Evolutionary conservation across 352 stramenopile species (phyloP), one percentile per base, ranked within the genome.

Genomic region (Phytophthora fragariaefolia): DNA sequence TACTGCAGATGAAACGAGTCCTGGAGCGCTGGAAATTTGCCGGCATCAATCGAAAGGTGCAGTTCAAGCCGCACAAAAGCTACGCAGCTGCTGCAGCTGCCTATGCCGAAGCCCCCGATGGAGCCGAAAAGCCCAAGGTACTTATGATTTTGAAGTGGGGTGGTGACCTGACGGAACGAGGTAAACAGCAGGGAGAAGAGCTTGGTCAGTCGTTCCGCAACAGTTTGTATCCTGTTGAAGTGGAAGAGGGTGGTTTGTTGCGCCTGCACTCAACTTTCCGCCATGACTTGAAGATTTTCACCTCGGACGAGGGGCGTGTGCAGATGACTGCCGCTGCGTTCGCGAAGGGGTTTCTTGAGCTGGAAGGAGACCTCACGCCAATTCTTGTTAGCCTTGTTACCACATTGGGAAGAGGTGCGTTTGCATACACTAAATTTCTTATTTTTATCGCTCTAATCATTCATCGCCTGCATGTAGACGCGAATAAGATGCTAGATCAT

Each of bases 121-220:
- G 46, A 49, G 45, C 58, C 23, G 95, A 96, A 28, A 80, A 80
- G 8, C 93, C 83, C 1, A 90, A 98, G 74, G 85, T 99, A 7
- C 84, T 99, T n/a, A 91, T 99, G 56, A 99, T 99, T 71, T 79
- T 99, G 5, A 99, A 99, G 77, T 99, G 98, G 98, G 98, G 98
- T 58, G 98, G 98, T 3, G 97, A 99, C 68, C 78, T 99, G 12
- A 99, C 98, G 1, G 97, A 99, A 61, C 87, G 98, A n/a, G 98
- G 98, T 36, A 96, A 98, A 66, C 87, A 90, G 28, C 98, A 99
- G 71, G 97, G 97, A 6, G 96, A 99, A 72, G 80, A 90, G 48
- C 83, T 99, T 24, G 97, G 98, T 4, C 92, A 92, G 48, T 80
- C 82, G 13, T 98, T 99, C 62, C 87, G 91, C 59, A 95, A 96